phyloP scores from a whole-genome alignment of 345 rosid species.

The Linum trigynum region DNA sequence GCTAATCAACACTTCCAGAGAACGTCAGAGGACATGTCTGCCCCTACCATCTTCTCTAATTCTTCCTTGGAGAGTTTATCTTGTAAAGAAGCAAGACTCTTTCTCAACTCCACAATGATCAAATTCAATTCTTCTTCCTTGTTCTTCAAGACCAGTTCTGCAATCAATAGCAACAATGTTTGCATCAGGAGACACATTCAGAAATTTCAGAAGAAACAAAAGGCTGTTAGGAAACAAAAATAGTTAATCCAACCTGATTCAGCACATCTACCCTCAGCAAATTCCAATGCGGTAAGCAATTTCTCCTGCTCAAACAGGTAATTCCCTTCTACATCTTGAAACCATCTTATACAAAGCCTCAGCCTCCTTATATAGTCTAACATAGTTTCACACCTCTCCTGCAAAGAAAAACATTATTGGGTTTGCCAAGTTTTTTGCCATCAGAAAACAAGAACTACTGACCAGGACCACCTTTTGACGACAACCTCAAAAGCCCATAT shows the following conservation, averaged over 20 bases:
- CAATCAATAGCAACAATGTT: constrained; percentile 20
- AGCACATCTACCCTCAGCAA: constrained; percentile 56
- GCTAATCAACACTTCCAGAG: not conserved
- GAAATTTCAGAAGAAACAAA: not conserved
- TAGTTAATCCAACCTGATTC: constrained; percentile 61
- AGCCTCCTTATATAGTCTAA: constrained; percentile 82
- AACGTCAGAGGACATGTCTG: constrained; percentile 5
- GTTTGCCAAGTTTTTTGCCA: not conserved
- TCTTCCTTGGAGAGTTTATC: constrained; percentile 76
- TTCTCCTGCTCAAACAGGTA: constrained; percentile 78
- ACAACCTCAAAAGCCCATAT: constrained; percentile 4
- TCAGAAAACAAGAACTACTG: constrained; percentile 3
- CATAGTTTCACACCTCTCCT: constrained; percentile 98
- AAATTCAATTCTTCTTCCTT: constrained; percentile 87
- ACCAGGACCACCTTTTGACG: constrained; percentile 3
- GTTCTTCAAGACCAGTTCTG: constrained; percentile 63
- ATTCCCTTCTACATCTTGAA: constrained; percentile 83
- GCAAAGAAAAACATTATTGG: constrained; percentile 22
- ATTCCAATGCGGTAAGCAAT: constrained; percentile 54
- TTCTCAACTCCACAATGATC: constrained; percentile 77
- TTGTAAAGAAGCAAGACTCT: constrained; percentile 61
- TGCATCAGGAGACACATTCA: constrained; percentile 2
- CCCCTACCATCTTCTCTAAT: constrained; percentile 71
- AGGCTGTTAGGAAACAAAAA: not conserved
- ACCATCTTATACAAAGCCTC: constrained; percentile 92